A percentile compares a stretch with the other conserved stretches of the same genome.
Conservation (phyloP, 257 asterid species). For the Lithospermum erythrorhizon region DNA sequence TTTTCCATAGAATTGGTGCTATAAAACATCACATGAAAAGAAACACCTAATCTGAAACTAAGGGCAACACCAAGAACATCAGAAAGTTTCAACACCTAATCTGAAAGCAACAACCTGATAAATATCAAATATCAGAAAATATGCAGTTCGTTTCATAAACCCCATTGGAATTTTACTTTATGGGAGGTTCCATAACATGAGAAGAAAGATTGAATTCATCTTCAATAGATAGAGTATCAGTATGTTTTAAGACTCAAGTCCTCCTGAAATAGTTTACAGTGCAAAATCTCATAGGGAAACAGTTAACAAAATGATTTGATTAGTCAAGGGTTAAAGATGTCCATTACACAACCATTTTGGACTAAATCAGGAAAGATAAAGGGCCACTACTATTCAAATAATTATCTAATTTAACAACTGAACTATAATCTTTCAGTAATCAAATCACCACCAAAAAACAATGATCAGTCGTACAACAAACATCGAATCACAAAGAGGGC, state of each 20-base stretch:
- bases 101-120: no score
- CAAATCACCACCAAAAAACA: not conserved
- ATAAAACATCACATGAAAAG: no score
- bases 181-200: no score
- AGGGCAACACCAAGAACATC: no score
- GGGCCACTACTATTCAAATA: not conserved
- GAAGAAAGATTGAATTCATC: no score
- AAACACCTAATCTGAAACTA: no score
- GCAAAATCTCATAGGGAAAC: not conserved
- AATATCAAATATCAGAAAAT: no score
- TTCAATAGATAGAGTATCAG: not conserved
- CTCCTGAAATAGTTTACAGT: not conserved
- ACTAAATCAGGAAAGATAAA: not conserved
- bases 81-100: no score
- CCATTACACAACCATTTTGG: not conserved
- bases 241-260: not conserved
- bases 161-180: no score
- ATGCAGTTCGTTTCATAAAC: no score
- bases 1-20: no score
- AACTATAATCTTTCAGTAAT: not conserved
- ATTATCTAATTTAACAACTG: not conserved
- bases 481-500: conserved; percentile 3
- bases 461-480: conserved; percentile 9
- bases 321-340: not conserved
- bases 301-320: no score